Evolutionary conservation across 1,139 yeast species (phyloP), one percentile per base, ranked within the genome.

Genomic region (Taphrina populina): DNA sequence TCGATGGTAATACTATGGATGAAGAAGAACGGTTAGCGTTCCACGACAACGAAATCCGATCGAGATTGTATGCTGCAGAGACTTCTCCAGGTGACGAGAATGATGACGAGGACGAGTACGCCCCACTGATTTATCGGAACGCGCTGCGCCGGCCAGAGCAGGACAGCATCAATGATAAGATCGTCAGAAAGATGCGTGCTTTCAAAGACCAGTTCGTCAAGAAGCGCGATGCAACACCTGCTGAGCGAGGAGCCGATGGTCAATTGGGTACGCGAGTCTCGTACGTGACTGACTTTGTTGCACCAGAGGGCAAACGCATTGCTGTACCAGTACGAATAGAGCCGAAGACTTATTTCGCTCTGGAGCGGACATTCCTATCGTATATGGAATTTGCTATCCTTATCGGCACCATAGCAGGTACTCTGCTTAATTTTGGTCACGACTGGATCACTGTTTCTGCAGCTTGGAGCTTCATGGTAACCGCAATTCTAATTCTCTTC

Each of bases 301-400:
- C 66, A 4, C 98, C 98, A 27, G 81, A 84, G 51, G 88, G 88
- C 58, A 94, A 94, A 72, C 81, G 94, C 71, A 88, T 92, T 63
- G 95, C 96, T 13, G 80, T 94, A 49, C 99, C 99, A 43, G 95
- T 96, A 24, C 80, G 99, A 64, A 95, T 92, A 23, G 99, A 92
- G 70, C 99, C 99, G 62, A 92, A 92, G 72, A 98, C 92, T 21
- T 94, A 92, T 74, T 92, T 92, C 69, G 98, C 98, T 65, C 92
- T 92, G 69, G 99, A 92, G 73, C 85, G 99, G 76, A 92, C 98
- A 1, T 92, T 92, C 70, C 77, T 92, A 61, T 85, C 96, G 34
- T 92, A 98, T 97, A 78, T 92, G 64, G 95, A 92, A 71, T 88
- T 92, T 74, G 90, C 97, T 23, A 95, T 94, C 59, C 81, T 92